Evolutionary conservation across 257 asterid genomes (phyloP), one percentile per base, ranked within the genome.

Genomic region (Solanum dulcamara): DNA sequence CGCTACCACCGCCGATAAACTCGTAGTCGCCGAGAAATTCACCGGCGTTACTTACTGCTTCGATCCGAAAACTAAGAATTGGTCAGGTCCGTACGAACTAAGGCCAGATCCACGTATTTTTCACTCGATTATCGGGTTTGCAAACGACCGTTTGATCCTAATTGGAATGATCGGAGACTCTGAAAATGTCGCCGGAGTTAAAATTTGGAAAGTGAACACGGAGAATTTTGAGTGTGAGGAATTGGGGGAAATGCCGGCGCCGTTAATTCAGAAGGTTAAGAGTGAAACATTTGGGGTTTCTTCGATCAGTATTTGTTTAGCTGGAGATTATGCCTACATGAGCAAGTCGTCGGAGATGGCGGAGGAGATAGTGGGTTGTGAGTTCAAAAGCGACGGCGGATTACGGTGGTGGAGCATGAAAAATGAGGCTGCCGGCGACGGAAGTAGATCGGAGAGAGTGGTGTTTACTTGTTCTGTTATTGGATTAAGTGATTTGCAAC

Each of bases 351-450:
- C 89, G 86, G 87, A 70, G 62, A 89, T 81, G 91, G 91, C 86
- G 90, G 96, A 87, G 88, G 89, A 91, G 85, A 94, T 93, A 90
- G 94, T 89, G 77, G 60, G 62, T 28, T 92, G 94, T 83, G 96
- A 94, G 91, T 12, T 92, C 70, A 10, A 64, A 37, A 38, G 15
- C 11, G 90, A 40, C 14, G 86, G 88, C 77, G 91, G 86, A 18
- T 90, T 96, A 67, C 68, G 83, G 86, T 94, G 99, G 99, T 88
- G 97, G 93, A 86, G 94, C 86, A 85, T 93, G 90, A 83, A 70
- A 80, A 88, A 88, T 38, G 87, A 37, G 87, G 93, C 55, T 90
- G 90, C 84, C 83, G 84, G 89, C 32, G 91, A 86, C 42, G 85
- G 60, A 6, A 35, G 40, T 74, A 57, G 88, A 3, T 86, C 71